These are phyloP conservation scores for Astrocystis sublimbata DNA, from an alignment of 495 filamentous ascomycete species.

Conservation along the genomic window DNA sequence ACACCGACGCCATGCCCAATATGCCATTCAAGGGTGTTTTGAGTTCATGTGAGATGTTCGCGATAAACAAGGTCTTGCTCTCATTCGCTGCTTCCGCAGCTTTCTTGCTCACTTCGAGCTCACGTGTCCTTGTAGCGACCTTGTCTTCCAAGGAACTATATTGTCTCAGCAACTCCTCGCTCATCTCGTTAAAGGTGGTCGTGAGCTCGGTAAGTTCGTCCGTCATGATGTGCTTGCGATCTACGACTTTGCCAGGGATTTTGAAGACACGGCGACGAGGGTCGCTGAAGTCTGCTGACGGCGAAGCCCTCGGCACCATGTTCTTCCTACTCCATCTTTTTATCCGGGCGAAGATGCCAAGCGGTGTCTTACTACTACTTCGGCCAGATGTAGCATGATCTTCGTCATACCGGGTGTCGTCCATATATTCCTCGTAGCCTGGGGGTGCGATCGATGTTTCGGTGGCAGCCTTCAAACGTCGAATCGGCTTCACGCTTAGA, in stretches of 20 bases:
- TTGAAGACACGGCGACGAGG: constrained; percentile 63
- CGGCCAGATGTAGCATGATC: constrained; percentile 34
- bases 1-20: constrained; percentile 87
- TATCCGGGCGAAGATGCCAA: constrained; percentile 39
- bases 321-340: constrained; percentile 34
- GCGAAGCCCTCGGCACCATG: constrained; percentile 31
- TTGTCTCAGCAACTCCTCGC: constrained; percentile 82
- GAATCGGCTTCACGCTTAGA: constrained; percentile 75
- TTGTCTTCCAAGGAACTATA: constrained; percentile 82
- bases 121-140: constrained; percentile 76
- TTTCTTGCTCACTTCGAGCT: constrained; percentile 85
- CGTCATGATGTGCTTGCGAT: constrained; percentile 70
- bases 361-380: constrained; percentile 42
- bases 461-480: constrained; percentile 73
- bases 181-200: constrained; percentile 89
- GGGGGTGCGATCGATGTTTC: constrained; percentile 71
- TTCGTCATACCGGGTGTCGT: constrained; percentile 42
- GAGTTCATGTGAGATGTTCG: constrained; percentile 92
- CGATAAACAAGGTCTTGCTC: constrained; percentile 93
- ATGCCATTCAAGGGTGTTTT: constrained; percentile 94
- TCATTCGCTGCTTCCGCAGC: constrained; percentile 90
- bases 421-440: constrained; percentile 50
- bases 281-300: constrained; percentile 45
- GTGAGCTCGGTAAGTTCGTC: constrained; percentile 90
- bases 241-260: constrained; percentile 78